A percentile compares a stretch with the other conserved stretches of the same genome.
Evolutionary conservation across 2,329 filamentous ascomycete genomes (phyloP).

Genomic region (Ophiostoma himal-ulmi): DNA sequence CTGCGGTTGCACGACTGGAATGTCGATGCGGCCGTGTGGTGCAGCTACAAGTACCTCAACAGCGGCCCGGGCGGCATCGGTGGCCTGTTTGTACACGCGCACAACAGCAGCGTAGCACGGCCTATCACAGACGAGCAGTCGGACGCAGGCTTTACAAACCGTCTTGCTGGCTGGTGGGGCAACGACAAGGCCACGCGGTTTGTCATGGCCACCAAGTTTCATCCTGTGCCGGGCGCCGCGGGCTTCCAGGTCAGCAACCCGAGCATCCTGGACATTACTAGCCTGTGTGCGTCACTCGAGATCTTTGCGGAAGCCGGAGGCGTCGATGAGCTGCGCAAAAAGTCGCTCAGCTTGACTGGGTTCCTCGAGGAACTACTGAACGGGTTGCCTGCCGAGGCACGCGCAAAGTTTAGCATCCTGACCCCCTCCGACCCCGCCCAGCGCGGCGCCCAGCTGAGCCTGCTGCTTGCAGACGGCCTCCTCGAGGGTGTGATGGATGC

Average conservation of each 20-base stretch:
- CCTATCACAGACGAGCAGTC: constrained; percentile 30
- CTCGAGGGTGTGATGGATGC: constrained; percentile 62
- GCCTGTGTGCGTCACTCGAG: constrained; percentile 66
- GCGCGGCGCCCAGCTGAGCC: constrained; percentile 72
- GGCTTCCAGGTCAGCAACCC: constrained; percentile 84
- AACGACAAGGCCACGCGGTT: constrained; percentile 72
- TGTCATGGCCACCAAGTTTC: constrained; percentile 74
- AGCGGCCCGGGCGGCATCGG: constrained; percentile 79
- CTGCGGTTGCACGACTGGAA: constrained; percentile 78
- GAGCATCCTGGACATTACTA: constrained; percentile 69
- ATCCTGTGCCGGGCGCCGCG: constrained; percentile 68
- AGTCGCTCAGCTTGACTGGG: constrained; percentile 65
- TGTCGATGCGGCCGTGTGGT: constrained; percentile 90
- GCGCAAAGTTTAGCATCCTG: constrained; percentile 52
- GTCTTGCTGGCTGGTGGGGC: constrained; percentile 83
- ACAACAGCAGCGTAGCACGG: constrained; percentile 51
- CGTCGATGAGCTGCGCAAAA: constrained; percentile 62
- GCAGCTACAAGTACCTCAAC: constrained; percentile 95
- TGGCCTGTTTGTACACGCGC: constrained; percentile 73
- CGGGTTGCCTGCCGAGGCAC: constrained; percentile 34
- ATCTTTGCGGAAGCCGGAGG: constrained; percentile 63
- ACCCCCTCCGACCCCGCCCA: constrained; percentile 63
- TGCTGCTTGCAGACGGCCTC: constrained; percentile 61
- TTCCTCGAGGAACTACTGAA: constrained; percentile 67
- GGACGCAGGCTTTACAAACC: constrained; percentile 47